Evolutionary conservation across 225 moss, liverwort and hornwort species (phyloP).

Genomic region (Thuidium tamariscinum): DNA sequence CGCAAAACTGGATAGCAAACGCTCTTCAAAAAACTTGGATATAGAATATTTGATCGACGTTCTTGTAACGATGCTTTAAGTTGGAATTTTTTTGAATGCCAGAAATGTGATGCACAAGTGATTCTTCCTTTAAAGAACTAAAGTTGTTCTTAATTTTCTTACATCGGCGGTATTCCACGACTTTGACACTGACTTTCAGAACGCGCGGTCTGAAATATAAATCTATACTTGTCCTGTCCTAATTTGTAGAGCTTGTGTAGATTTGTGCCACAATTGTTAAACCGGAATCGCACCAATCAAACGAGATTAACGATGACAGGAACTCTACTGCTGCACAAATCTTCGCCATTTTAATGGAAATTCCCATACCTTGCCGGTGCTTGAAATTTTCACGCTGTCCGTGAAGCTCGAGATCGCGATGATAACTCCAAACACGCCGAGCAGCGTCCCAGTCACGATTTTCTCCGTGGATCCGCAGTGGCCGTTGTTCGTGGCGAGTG

Average conservation of each 20-base stretch:
- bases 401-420: conserved; percentile 35
- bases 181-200: neutral
- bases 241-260: neutral
- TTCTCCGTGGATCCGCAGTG: conserved; percentile 36
- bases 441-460: conserved; percentile 29
- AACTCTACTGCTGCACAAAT: neutral
- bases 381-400: conserved; percentile 48
- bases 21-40: neutral
- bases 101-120: neutral
- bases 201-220: neutral
- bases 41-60: neutral
- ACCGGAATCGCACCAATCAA: neutral
- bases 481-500: conserved; percentile 66
- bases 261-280: too few relatives aligned
- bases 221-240: too few relatives aligned
- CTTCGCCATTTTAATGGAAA: neutral
- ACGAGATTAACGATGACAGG: neutral
- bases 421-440: conserved; percentile 30
- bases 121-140: neutral
- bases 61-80: neutral
- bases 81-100: neutral
- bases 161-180: neutral
- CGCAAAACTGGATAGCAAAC: neutral
- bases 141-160: neutral
- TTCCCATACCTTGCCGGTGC: conserved; percentile 14